Conservation (phyloP, 2,329 filamentous ascomycete genomes). For the Microdochium paspali region DNA sequence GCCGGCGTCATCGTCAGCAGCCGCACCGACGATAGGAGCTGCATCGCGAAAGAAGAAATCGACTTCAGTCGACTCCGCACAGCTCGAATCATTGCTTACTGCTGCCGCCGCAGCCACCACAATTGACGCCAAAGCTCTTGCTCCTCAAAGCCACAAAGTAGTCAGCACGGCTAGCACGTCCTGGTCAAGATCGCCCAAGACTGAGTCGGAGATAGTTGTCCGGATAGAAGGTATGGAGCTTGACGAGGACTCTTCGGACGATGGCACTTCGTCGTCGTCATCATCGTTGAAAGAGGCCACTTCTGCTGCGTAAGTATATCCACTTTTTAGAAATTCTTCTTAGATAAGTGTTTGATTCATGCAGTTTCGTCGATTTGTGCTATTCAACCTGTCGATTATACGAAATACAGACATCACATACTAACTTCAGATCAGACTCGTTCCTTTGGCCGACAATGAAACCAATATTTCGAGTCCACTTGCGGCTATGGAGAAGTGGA, state of each 20-base stretch:
- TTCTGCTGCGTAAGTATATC: too few species aligned
- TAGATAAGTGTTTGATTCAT: too few species aligned
- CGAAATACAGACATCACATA: conserved; percentile 10
- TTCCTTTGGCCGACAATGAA: not conserved
- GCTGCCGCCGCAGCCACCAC: conserved; percentile 10
- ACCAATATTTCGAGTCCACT: not conserved
- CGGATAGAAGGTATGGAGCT: conserved; percentile 17
- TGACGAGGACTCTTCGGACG: conserved; percentile 9
- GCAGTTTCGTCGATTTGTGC: too few species aligned
- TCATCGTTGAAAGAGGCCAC: too few species aligned
- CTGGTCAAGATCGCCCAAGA: conserved; percentile 13
- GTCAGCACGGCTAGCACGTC: conserved; percentile 2
- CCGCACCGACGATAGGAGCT: not conserved
- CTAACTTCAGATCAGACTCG: not conserved
- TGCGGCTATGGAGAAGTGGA: not conserved
- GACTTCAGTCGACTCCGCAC: conserved; percentile 16
- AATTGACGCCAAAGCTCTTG: too few species aligned
- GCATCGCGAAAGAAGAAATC: not conserved
- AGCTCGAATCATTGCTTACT: conserved; percentile 15
- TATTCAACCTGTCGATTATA: too few species aligned
- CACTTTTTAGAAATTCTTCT: too few species aligned
- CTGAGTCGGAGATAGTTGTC: conserved; percentile 20
- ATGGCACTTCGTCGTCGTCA: conserved; percentile 4
- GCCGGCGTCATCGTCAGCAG: too few species aligned
- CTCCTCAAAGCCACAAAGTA: not conserved